Conservation (phyloP, 1,139 yeast genomes). For the Debaryomyces subglobosus region DNA sequence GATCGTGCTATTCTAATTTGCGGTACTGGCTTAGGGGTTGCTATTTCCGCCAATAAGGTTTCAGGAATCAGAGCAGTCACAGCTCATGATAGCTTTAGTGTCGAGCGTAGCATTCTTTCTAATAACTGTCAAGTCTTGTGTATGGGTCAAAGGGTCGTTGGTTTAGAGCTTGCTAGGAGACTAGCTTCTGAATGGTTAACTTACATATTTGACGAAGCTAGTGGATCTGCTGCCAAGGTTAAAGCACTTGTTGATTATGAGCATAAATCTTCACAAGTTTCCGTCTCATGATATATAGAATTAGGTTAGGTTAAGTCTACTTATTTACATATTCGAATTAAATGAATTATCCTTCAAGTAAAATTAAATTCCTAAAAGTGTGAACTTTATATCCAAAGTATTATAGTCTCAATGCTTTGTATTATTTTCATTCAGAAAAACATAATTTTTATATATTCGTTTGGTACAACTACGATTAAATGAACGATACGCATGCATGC, state of each 20-base stretch:
- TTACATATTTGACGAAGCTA: conserved; percentile 38
- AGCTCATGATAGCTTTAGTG: conserved; percentile 51
- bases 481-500: neutral
- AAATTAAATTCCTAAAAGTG: neutral
- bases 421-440: too few relatives aligned
- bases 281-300: neutral
- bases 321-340: neutral
- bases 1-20: conserved; percentile 49
- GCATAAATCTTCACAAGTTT: conserved; percentile 4
- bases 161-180: conserved; percentile 45
- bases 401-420: neutral
- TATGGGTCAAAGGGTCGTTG: conserved; percentile 53
- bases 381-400: neutral
- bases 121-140: conserved; percentile 49
- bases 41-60: conserved; percentile 50
- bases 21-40: conserved; percentile 53
- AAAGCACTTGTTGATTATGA: conserved; percentile 34
- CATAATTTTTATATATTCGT: too few relatives aligned
- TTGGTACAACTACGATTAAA: neutral
- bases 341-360: neutral
- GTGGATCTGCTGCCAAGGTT: conserved; percentile 48
- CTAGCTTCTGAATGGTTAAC: conserved; percentile 47
- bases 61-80: conserved; percentile 52
- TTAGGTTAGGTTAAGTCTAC: neutral
- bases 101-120: conserved; percentile 45